These are phyloP conservation scores for Citrus sp. DNA, from an alignment of 345 rosid species.

Conservation along the genomic window DNA sequence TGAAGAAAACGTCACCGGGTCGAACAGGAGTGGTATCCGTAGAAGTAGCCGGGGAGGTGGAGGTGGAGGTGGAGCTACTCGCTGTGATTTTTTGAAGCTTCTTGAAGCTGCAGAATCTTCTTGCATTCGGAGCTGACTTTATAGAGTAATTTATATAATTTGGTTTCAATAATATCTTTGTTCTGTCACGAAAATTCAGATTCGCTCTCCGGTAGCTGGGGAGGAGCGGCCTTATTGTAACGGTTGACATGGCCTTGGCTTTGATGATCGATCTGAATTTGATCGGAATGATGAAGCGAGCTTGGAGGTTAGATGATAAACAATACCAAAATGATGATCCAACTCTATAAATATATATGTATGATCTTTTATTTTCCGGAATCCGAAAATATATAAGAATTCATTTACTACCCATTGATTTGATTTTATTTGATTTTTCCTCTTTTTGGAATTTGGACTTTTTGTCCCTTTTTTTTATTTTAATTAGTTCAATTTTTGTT, in stretches of 20 bases:
- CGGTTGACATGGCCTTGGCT: constrained; percentile 38
- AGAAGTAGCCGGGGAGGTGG: neutral
- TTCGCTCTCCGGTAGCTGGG: constrained; percentile 18
- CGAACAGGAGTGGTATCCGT: constrained; percentile 37
- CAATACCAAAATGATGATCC: neutral
- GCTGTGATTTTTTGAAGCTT: constrained; percentile 17
- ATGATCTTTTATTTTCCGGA: neutral
- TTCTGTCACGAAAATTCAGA: neutral
- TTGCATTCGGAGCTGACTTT: constrained; percentile 23
- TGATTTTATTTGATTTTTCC: neutral
- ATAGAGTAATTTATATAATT: constrained; percentile 23
- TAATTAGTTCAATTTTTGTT: neutral
- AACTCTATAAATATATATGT: no score
- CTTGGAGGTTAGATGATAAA: neutral
- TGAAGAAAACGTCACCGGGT: constrained; percentile 41
- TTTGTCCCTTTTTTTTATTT: neutral
- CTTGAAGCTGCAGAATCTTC: constrained; percentile 24
- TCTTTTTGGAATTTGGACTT: neutral
- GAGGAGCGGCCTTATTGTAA: constrained; percentile 40
- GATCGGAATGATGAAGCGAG: neutral
- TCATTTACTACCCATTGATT: neutral
- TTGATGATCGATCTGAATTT: neutral
- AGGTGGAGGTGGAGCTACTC: constrained; percentile 35
- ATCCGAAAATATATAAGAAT: neutral
- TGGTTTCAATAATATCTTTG: constrained; percentile 9